These are phyloP conservation scores for Carpinus fangiana DNA, from an alignment of 306 rosid species.

Conservation along the genomic window DNA sequence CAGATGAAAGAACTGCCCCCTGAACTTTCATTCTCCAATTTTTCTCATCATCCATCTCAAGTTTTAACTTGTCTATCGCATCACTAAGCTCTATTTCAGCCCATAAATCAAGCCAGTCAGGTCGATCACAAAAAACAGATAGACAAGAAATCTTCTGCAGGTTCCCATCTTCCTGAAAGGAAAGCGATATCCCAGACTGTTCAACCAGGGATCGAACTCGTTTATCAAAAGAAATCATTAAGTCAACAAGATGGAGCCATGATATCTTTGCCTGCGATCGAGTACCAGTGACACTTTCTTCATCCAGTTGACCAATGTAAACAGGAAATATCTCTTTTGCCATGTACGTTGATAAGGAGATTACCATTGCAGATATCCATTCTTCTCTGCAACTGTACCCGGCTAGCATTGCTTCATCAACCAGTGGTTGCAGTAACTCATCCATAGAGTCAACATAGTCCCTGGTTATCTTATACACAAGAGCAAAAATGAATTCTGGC, in stretches of 20 bases:
- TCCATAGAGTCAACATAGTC: conserved; percentile 86
- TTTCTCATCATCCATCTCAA: conserved; percentile 54
- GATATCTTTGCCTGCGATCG: conserved; percentile 61
- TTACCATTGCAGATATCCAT: conserved; percentile 87
- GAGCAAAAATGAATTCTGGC: conserved; percentile 89
- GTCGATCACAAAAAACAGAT: conserved; percentile 79
- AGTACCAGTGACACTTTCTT: conserved; percentile 45
- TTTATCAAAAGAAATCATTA: conserved; percentile 94
- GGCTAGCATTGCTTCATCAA: conserved; percentile 77
- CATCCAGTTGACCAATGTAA: conserved; percentile 52
- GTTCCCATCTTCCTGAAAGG: conserved; percentile 61
- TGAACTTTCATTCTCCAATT: conserved; percentile 76
- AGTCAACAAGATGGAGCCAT: conserved; percentile 86
- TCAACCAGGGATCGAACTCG: conserved; percentile 73
- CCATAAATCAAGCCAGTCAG: conserved; percentile 97
- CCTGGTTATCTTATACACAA: conserved; percentile 74
- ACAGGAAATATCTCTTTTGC: conserved; percentile 85
- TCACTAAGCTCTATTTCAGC: conserved; percentile 84
- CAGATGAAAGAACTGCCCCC: conserved; percentile 46
- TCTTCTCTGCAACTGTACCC: conserved; percentile 97
- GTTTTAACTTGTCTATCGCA: conserved; percentile 61
- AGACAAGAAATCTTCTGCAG: conserved; percentile 66
- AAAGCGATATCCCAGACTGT: conserved; percentile 63
- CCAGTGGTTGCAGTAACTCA: conserved; percentile 88
- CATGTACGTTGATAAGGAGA: conserved; percentile 79